Evolutionary conservation across 2,329 filamentous ascomycete species (phyloP), one percentile per base, ranked within the genome.

Genomic region (Botrytis paeoniae): DNA sequence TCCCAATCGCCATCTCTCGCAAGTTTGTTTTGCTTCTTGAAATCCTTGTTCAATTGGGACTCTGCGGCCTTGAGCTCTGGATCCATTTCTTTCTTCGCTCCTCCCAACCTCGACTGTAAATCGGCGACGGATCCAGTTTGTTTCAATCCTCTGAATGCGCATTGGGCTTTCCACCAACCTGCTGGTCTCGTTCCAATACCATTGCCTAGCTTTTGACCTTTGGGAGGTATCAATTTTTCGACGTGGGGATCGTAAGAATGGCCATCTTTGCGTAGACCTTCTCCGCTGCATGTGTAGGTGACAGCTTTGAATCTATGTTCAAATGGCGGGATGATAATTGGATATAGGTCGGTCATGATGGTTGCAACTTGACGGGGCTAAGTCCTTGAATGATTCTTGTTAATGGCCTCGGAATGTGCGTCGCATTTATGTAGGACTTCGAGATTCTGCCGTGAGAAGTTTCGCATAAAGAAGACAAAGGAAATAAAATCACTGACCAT

Each of bases 111-210:
- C 37, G 71, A 45, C 60, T 77, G 76, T 22, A 77, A 51, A 60
- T 76, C 75, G 22, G 57, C 57, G 35, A 73, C 75, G 8, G 74
- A 68, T 12, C 75, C 74, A 8, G 69, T 71, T 63, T 77, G 66
- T 35, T 73, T 76, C 16, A 76, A 59, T 14, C 75, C 75, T 25
- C 73, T 74, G 32, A 76, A 76, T 3, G 74, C 73, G 51, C 75
- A 75, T 75, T 77, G 75, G 51, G 74, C 74, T 73, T 74, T 76
- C 75, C 75, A 77, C 32, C 73, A 77, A 43, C 73, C 66, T 14
- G 71, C 68, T 9, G 73, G 64, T 37, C 75, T 75, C 71, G 73
- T 75, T 63, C 75, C 63, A 22, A 76, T 25, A 64, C 73, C 25
- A 37, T 48, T 48, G 22, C 62, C 51, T 25, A 61, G 12, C 75